Conservation (phyloP, 805 yeast species). For the Zygotorulaspora chibaensis region DNA sequence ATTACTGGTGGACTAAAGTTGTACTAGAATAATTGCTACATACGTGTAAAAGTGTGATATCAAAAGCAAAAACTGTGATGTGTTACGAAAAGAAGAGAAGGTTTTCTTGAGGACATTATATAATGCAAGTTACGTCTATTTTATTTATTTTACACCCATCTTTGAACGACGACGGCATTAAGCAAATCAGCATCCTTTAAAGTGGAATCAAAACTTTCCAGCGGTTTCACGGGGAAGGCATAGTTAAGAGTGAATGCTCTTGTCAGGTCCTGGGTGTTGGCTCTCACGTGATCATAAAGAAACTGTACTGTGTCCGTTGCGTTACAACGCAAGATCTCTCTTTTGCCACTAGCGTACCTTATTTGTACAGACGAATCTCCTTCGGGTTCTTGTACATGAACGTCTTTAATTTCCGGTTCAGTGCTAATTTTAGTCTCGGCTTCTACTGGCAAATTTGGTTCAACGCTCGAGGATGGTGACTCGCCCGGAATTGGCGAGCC, state of each 20-base stretch:
- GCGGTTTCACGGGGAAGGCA: slow-evolving; percentile 76
- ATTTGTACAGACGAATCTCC: slow-evolving; percentile 80
- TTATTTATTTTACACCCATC: slow-evolving; percentile 48
- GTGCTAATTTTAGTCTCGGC: slow-evolving; percentile 20
- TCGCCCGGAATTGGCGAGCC: slow-evolving; percentile 90
- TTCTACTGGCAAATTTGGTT: slow-evolving; percentile 8
- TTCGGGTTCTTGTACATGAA: slow-evolving; percentile 24
- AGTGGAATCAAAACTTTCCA: slow-evolving; percentile 52
- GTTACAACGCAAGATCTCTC: slow-evolving; percentile 59
- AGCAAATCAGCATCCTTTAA: slow-evolving; percentile 72
- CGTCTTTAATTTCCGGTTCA: slow-evolving; percentile 24
- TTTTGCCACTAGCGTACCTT: slow-evolving; percentile 76
- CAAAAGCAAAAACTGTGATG: neutral
- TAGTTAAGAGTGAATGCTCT: slow-evolving; percentile 65
- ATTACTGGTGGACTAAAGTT: slow-evolving; percentile 76
- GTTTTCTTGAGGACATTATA: neutral
- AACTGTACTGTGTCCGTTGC: slow-evolving; percentile 59
- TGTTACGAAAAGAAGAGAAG: neutral
- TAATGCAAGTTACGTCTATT: neutral
- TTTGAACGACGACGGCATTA: slow-evolving; percentile 85
- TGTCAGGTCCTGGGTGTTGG: slow-evolving; percentile 38
- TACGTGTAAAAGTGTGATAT: neutral
- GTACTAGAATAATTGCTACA: slow-evolving; percentile 40
- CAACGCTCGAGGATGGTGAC: slow-evolving; percentile 23
- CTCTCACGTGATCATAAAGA: slow-evolving; percentile 65